phyloP scores from a whole-genome alignment of 2,329 filamentous ascomycete species.

The Ophiosphaerella korrae region DNA sequence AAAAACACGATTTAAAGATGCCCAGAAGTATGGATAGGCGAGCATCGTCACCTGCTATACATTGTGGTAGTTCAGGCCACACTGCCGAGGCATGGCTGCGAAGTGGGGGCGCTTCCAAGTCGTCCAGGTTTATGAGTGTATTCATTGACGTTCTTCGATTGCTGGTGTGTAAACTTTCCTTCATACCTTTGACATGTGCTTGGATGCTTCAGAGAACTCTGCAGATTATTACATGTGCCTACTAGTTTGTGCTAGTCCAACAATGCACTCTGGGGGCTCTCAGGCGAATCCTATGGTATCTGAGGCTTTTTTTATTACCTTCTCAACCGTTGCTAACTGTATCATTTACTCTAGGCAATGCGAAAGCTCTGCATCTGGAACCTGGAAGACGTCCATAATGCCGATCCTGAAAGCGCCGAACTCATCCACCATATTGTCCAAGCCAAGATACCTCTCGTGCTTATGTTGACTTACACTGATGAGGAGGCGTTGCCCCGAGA shows the following conservation, averaged over 20 bases:
- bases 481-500: slow-evolving; percentile 48
- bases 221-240: too few species aligned
- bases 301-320: too few species aligned
- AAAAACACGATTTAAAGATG: slow-evolving; percentile 29
- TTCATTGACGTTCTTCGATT: slow-evolving; percentile 85
- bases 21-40: slow-evolving; percentile 23
- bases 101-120: slow-evolving; percentile 53
- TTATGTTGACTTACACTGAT: slow-evolving; percentile 62
- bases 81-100: slow-evolving; percentile 54
- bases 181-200: too few species aligned
- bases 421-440: slow-evolving; percentile 80
- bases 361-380: slow-evolving; percentile 89
- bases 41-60: slow-evolving; percentile 41
- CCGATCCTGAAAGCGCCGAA: slow-evolving; percentile 84
- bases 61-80: slow-evolving; percentile 43
- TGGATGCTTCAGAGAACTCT: too few species aligned
- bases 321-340: neutral
- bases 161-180: slow-evolving; percentile 50
- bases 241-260: too few species aligned
- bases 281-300: too few species aligned
- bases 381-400: slow-evolving; percentile 88
- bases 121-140: slow-evolving; percentile 81
- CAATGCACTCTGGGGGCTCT: too few species aligned
- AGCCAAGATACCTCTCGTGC: slow-evolving; percentile 77
- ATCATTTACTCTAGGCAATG: slow-evolving; percentile 53